A percentile compares a stretch with the other conserved stretches of the same genome.
Evolutionary conservation across 2,329 filamentous ascomycete genomes (phyloP).

Genomic region (Colletotrichum sp.): DNA sequence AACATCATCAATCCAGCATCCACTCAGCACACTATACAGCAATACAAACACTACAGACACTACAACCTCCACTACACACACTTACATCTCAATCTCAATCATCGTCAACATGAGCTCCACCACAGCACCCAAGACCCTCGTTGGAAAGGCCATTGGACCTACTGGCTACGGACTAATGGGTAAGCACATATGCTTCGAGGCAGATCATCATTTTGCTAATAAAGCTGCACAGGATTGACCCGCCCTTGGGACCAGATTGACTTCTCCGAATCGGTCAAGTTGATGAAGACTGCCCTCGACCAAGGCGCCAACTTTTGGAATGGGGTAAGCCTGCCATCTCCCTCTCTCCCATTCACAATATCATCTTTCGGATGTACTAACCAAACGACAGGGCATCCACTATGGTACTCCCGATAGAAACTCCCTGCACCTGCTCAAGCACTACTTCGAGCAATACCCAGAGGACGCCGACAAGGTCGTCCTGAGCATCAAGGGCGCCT

Average conservation of each 20-base stretch:
- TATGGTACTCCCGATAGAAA: slow-evolving; percentile 57
- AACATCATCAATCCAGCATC: neutral
- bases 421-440: slow-evolving; percentile 55
- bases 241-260: neutral
- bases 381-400: slow-evolving; percentile 27
- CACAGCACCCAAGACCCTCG: neutral
- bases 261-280: neutral
- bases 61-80: neutral
- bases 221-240: neutral
- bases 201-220: accelerated
- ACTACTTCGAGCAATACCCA: slow-evolving; percentile 61
- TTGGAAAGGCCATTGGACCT: neutral
- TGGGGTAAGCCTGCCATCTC: neutral
- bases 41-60: neutral
- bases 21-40: neutral
- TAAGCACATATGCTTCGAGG: neutral
- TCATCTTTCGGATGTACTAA: neutral
- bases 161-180: neutral
- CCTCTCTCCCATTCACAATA: neutral
- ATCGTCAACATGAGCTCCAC: neutral
- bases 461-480: slow-evolving; percentile 61
- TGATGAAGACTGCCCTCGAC: slow-evolving; percentile 21
- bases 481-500: slow-evolving; percentile 59
- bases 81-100: neutral
- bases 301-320: slow-evolving; percentile 22